Evolutionary conservation across 352 stramenopile species (phyloP).

Genomic region (Pythium diclinum): DNA sequence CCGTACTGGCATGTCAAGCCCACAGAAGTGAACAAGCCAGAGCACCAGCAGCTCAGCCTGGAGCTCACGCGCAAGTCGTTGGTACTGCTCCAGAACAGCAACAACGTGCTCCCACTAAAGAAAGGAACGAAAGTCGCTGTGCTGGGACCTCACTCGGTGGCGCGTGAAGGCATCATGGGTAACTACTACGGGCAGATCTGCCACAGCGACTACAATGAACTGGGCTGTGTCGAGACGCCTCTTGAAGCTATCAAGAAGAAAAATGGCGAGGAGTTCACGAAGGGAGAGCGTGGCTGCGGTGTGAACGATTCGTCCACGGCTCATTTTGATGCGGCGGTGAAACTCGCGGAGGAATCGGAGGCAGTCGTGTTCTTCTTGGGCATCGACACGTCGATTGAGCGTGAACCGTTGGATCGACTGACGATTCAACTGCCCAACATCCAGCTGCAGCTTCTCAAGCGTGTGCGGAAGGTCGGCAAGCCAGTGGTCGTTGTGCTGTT

Average conservation of each 20-base stretch:
- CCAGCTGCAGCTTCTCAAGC: constrained; percentile 74
- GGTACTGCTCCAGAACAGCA: constrained; percentile 92
- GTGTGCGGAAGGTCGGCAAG: constrained; percentile 54
- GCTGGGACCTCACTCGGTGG: constrained; percentile 75
- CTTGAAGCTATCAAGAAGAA: constrained; percentile 55
- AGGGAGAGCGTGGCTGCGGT: constrained; percentile 38
- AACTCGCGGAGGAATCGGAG: constrained; percentile 37
- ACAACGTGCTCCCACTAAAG: constrained; percentile 68
- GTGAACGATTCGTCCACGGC: constrained; percentile 66
- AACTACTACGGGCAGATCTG: constrained; percentile 89
- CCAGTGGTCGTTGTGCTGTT: constrained; percentile 85
- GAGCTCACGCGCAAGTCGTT: constrained; percentile 84
- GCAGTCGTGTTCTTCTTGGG: constrained; percentile 79
- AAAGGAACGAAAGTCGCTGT: constrained; percentile 57
- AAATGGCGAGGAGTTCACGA: constrained; percentile 44
- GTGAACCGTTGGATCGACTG: constrained; percentile 69
- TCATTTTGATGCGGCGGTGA: constrained; percentile 49
- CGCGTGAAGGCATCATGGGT: constrained; percentile 59
- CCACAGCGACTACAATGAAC: constrained; percentile 62
- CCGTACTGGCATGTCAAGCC: constrained; percentile 74
- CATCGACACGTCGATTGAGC: constrained; percentile 79
- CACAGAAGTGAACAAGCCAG: constrained; percentile 67
- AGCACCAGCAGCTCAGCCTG: constrained; percentile 60
- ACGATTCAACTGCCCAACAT: constrained; percentile 66
- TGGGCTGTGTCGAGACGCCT: constrained; percentile 66